Conservation (phyloP, 306 rosid species). For the Dryas alaskensis region DNA sequence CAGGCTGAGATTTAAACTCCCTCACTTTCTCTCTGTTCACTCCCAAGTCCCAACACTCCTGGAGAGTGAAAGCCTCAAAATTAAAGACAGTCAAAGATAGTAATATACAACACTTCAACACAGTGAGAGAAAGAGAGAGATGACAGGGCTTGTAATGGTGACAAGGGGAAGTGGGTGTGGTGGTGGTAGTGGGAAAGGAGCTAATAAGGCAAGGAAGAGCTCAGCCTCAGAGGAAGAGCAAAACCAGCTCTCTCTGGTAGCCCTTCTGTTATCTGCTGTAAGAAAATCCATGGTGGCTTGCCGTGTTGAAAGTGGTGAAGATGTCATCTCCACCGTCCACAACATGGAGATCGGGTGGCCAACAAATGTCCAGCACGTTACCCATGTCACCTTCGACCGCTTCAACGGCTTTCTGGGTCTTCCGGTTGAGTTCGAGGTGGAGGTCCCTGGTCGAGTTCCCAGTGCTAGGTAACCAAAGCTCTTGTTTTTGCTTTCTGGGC, state of each 20-base stretch:
- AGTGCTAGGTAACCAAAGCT: constrained; percentile 69
- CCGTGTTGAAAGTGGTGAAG: constrained; percentile 60
- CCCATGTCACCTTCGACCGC: constrained; percentile 91
- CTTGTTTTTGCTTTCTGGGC: background rate
- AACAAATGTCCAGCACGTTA: constrained; percentile 70
- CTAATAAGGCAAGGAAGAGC: constrained; percentile 32
- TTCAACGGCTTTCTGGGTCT: constrained; percentile 93
- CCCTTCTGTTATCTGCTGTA: constrained; percentile 55
- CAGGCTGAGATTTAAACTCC: constrained; percentile 6
- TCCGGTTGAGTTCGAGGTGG: constrained; percentile 71
- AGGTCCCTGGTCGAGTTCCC: constrained; percentile 88
- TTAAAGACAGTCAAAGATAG: background rate
- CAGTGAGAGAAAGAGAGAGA: constrained; percentile 31
- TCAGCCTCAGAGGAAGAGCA: constrained; percentile 51
- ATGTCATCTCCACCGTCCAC: constrained; percentile 64
- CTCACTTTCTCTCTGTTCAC: constrained; percentile 5
- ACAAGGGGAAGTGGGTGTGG: constrained; percentile 71
- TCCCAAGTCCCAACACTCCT: background rate
- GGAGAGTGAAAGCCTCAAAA: background rate
- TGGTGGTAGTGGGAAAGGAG: constrained; percentile 30
- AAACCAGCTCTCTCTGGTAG: constrained; percentile 57
- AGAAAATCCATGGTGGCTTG: constrained; percentile 93
- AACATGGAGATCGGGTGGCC: constrained; percentile 94
- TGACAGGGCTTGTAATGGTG: constrained; percentile 76
- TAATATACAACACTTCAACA: too few relatives aligned